Conservation (phyloP, 148 eudicot species). For the Chenopodium album region DNA sequence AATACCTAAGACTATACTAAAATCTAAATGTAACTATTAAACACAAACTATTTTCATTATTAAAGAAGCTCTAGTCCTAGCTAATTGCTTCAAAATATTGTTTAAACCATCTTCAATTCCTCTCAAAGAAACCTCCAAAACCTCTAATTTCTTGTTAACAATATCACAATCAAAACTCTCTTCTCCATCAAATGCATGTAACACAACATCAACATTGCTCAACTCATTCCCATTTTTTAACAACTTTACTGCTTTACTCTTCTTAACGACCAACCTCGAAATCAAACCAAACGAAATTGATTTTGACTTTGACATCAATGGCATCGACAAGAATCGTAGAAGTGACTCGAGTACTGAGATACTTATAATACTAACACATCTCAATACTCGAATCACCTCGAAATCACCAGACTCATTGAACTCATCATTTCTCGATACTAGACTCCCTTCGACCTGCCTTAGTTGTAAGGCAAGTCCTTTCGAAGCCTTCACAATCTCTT, state of each 20-base stretch:
- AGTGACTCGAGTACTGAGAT: conserved; percentile 28
- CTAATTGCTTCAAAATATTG: conserved; percentile 5
- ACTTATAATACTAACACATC: conserved; percentile 28
- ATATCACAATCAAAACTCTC: conserved; percentile 2
- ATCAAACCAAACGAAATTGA: conserved; percentile 16
- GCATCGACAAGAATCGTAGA: background rate
- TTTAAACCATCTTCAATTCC: conserved; percentile 19
- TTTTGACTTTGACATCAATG: conserved; percentile 4
- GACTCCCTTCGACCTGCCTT: conserved; percentile 5
- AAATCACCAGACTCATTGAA: background rate
- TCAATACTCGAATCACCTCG: conserved; percentile 29
- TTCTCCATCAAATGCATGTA: background rate
- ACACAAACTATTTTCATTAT: conserved; percentile 17
- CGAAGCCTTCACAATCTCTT: conserved; percentile 1
- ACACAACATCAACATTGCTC: conserved; percentile 18
- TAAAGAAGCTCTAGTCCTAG: conserved; percentile 18
- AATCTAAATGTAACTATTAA: background rate
- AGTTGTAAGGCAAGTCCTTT: conserved; percentile 8
- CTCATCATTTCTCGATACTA: background rate
- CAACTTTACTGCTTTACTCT: background rate
- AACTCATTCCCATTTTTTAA: conserved; percentile 21
- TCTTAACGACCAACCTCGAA: conserved; percentile 18
- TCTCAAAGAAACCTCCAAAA: conserved; percentile 22
- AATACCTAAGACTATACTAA: background rate
- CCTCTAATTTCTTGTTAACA: conserved; percentile 23